Evolutionary conservation across 768 basidiomycete genomes (phyloP), one percentile per base, ranked within the genome.

Genomic region (Lactarius quietus): DNA sequence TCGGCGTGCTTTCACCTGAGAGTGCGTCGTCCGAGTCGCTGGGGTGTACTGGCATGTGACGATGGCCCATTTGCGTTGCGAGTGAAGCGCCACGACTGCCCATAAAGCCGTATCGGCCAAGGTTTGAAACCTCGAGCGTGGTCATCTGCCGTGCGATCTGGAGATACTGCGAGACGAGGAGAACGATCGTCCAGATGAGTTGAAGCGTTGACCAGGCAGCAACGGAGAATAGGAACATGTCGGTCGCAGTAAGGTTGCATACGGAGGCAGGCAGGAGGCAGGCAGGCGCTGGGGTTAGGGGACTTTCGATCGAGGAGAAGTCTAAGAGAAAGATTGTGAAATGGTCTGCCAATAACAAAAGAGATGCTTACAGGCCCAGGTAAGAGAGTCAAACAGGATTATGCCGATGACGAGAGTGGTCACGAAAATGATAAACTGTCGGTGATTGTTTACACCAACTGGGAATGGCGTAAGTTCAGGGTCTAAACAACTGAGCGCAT

Each of bases 61-160:
- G 81, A 72, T 90, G 89, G 3, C 92, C 89, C 88, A 90, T 90
- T 74, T 93, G 92, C 8, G 85, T 80, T 8, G 79, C 79, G 23
- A 90, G 79, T 3, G 86, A 83, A 23, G 86, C 85, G 0, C 87
- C 91, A 45, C 92, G 86, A 0, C 95, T 95, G 41, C 97, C 96
- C 93, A 99, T 96, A 79, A 88, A 98, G 15, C 97, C 96, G 72
- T 88, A 98, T 54, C 96, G 85, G 3, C 96, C 94, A 3, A 98
- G 86, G 73, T 99, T 99, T 65, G 88, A 89, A 3, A 98, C 93
- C 73, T 99, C 96, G 61, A 95, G 83, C 0, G 96, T 98, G 1
- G 96, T 99, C 84, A 98, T 93, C 72, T 98, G 95, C 29, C 89
- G 85, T 2, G 89, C 85, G 61, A 98, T 86, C 76, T 99, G 97